Percentiles rank a stretch among this genome's conserved stretches.
These are phyloP conservation scores for Ophiostoma fasciatum DNA, from an alignment of 2,329 filamentous ascomycete genomes.

Conservation along the genomic window DNA sequence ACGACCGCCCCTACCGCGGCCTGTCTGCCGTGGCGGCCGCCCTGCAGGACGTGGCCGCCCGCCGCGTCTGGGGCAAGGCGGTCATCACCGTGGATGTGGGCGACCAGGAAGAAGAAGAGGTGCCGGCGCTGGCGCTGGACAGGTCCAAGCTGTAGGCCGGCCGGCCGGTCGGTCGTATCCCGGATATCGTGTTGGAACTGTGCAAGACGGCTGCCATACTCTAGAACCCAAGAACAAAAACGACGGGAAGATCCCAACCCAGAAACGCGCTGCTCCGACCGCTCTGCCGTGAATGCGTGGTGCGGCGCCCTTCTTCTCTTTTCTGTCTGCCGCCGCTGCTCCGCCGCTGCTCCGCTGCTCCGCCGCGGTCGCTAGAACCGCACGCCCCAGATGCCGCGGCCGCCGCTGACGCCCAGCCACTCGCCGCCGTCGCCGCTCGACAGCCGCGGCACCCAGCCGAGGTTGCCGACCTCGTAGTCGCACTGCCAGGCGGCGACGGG, in stretches of 20 bases:
- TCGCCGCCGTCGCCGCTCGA: constrained; percentile 57
- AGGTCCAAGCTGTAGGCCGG: too few relatives aligned
- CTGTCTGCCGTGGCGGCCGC: constrained; percentile 33
- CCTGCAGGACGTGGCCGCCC: constrained; percentile 32
- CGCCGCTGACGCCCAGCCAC: constrained; percentile 72
- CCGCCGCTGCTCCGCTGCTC: too few relatives aligned
- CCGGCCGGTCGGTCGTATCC: too few relatives aligned
- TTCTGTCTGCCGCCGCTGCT: too few relatives aligned
- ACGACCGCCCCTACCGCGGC: constrained; percentile 30
- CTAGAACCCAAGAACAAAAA: background rate
- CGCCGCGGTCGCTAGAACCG: too few relatives aligned
- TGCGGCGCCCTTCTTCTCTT: too few relatives aligned
- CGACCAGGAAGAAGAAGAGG: background rate
- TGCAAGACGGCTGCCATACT: too few relatives aligned
- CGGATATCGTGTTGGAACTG: too few relatives aligned
- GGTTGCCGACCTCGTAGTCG: constrained; percentile 74
- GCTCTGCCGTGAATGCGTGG: too few relatives aligned
- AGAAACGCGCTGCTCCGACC: too few relatives aligned
- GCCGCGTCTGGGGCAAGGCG: constrained; percentile 41
- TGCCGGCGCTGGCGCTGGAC: too few relatives aligned
- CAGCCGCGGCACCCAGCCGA: constrained; percentile 68
- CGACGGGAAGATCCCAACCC: too few relatives aligned
- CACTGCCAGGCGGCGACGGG: constrained; percentile 71
- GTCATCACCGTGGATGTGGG: constrained; percentile 27
- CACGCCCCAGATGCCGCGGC: constrained; percentile 69